These are phyloP conservation scores for Globisporangium parvum DNA, from an alignment of 352 stramenopile species.

Conservation along the genomic window DNA sequence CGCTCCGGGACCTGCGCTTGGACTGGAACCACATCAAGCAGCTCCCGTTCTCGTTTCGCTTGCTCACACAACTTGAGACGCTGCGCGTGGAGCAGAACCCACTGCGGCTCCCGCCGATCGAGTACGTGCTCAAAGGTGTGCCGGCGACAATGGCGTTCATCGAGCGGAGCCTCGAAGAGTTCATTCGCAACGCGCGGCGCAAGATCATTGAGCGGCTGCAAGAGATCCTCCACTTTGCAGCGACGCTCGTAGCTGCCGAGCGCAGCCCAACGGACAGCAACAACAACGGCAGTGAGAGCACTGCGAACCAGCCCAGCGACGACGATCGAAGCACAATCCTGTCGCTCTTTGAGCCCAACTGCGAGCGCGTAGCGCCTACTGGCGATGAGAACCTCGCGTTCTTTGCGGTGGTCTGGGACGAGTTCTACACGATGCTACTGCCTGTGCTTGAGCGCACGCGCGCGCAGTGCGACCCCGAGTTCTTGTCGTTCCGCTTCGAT, in stretches of 20 bases:
- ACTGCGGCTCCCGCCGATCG: constrained; percentile 35
- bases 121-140: constrained; percentile 45
- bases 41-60: constrained; percentile 57
- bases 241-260: constrained; percentile 11
- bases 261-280: not conserved
- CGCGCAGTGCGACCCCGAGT: not conserved
- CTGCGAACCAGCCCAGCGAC: not conserved
- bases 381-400: constrained; percentile 37
- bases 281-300: not conserved
- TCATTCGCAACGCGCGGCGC: constrained; percentile 34
- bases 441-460: constrained; percentile 36
- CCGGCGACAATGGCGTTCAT: constrained; percentile 43
- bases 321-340: constrained; percentile 25
- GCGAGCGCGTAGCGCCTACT: constrained; percentile 25
- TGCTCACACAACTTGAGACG: constrained; percentile 23
- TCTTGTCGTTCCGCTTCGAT: constrained; percentile 14
- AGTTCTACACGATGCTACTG: constrained; percentile 38
- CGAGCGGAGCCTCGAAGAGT: constrained; percentile 40
- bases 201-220: constrained; percentile 44
- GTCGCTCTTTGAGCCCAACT: constrained; percentile 41
- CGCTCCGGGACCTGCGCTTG: constrained; percentile 41
- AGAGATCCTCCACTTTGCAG: constrained; percentile 30
- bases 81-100: constrained; percentile 65
- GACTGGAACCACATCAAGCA: constrained; percentile 64
- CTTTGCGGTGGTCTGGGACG: constrained; percentile 50